Percentiles rank a stretch among this genome's conserved stretches.
Conservation (phyloP, 176 grass and related monocot species). For the Cenchrus americanus region DNA sequence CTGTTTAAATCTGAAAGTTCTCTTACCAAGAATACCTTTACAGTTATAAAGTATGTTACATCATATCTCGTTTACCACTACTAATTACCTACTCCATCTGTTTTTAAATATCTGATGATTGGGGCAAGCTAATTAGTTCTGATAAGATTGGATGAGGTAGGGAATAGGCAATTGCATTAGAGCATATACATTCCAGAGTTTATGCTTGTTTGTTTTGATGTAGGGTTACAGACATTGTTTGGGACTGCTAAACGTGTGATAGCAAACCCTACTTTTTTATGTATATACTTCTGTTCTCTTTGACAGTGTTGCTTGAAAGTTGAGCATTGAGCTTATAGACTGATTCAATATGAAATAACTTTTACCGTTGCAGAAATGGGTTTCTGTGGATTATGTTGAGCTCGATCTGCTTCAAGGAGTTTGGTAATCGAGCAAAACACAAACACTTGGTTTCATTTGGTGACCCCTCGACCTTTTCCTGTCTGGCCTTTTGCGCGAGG, state of each 20-base stretch:
- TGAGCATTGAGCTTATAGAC: no score
- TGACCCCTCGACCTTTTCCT: not conserved
- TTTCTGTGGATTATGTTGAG: not conserved
- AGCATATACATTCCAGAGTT: not conserved
- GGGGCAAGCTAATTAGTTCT: no score
- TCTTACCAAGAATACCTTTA: no score
- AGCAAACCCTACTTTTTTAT: not conserved
- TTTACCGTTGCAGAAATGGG: not conserved
- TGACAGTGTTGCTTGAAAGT: not conserved
- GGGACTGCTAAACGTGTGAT: not conserved
- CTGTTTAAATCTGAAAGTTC: no score
- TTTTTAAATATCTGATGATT: no score
- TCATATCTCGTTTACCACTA: no score
- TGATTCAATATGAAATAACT: no score
- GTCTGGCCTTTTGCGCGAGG: not conserved
- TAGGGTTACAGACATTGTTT: not conserved
- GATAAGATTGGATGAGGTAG: not conserved
- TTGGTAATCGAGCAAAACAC: not conserved
- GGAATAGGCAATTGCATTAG: not conserved
- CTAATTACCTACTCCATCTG: not conserved
- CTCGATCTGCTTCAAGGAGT: not conserved
- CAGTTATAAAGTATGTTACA: no score
- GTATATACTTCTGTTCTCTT: not conserved
- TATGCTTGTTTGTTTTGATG: constrained; percentile 4
- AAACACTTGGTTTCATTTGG: not conserved